Evolutionary conservation across 2,329 filamentous ascomycete genomes (phyloP), one percentile per base, ranked within the genome.

Genomic region (Neopestalotiopsis sp.): DNA sequence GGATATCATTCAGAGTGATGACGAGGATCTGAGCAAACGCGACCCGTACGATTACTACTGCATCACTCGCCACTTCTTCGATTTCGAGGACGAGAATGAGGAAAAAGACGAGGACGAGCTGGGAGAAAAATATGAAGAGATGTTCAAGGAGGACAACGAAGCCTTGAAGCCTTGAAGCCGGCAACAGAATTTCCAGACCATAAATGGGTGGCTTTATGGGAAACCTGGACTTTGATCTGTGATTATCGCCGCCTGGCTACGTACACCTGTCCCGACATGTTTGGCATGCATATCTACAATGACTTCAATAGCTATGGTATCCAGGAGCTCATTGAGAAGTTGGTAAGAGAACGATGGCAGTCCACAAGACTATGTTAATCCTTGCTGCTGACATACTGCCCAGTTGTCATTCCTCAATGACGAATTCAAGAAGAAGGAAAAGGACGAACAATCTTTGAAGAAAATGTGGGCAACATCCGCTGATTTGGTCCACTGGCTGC

Each of bases 241-340:
- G 65, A 69, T 2, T 71, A 70, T 63, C 69, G 70, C 12, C 65
- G 65, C n/a, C 71, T 59, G 13, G 71, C 74, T n/a, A 69, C 67
- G 1, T 74, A 71, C 53, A 72, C 70, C 32, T 66, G 76, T 65
- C 75, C 75, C 9, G 77, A 79, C 40, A 67, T 70, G 10, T 77
- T 78, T 61, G 73, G 70, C 59, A 76, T 79, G 76, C 70, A 76
- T 62, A 74, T 78, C 53, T 74, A 72, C 69, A 77, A 75, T 38
- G 74, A 77, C 69, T 79, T 75, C 66, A 66, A 73, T n/a, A 75
- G 74, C 5, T 75, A 76, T 53, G 77, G 76, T 2, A 62, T 77
- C 56, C 70, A 74, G 40, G 75, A 79, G 66, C 61, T 77, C n/a
- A 66, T 79, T 17, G 76, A 79, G 68, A 77, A 77, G 38, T 68